These are phyloP conservation scores for Termitomyces sp. DNA, from an alignment of 768 basidiomycete species.

Conservation along the genomic window DNA sequence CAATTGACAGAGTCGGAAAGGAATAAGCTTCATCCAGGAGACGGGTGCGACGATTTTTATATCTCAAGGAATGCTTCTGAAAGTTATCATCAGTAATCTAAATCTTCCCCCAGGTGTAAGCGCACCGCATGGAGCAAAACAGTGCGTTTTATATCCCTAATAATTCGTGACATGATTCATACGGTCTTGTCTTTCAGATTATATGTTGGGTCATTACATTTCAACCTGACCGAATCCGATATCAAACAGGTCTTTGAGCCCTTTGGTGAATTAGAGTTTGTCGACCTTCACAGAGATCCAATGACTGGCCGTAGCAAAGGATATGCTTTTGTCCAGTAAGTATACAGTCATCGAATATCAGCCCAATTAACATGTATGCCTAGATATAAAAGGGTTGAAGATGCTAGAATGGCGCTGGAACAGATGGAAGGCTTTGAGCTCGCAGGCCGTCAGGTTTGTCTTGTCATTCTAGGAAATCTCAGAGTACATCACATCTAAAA, in stretches of 20 bases:
- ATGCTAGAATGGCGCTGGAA: constrained; percentile 94
- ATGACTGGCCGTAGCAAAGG: constrained; percentile 96
- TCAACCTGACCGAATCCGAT: constrained; percentile 95
- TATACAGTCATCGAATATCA: constrained; percentile 3
- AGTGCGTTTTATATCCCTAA: constrained; percentile 40
- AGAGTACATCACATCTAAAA: neutral
- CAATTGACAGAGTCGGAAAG: constrained; percentile 97
- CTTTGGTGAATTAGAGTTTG: constrained; percentile 96
- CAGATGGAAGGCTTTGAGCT: constrained; percentile 99
- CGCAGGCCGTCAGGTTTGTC: constrained; percentile 83
- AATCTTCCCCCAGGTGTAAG: constrained; percentile 83
- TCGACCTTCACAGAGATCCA: constrained; percentile 95
- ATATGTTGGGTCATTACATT: constrained; percentile 95
- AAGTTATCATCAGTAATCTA: constrained; percentile 48
- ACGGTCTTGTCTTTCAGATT: constrained; percentile 47
- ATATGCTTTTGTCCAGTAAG: constrained; percentile 95
- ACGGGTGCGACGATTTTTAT: constrained; percentile 53
- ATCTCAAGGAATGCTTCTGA: constrained; percentile 6
- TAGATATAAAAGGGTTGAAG: constrained; percentile 86
- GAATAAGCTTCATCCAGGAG: constrained; percentile 83
- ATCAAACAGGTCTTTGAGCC: constrained; percentile 99
- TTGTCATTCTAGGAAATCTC: neutral
- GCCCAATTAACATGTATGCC: neutral
- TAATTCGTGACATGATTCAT: neutral
- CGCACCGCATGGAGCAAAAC: constrained; percentile 78